Conservation (phyloP, 805 yeast species). For the Torulaspora gathmanii region DNA sequence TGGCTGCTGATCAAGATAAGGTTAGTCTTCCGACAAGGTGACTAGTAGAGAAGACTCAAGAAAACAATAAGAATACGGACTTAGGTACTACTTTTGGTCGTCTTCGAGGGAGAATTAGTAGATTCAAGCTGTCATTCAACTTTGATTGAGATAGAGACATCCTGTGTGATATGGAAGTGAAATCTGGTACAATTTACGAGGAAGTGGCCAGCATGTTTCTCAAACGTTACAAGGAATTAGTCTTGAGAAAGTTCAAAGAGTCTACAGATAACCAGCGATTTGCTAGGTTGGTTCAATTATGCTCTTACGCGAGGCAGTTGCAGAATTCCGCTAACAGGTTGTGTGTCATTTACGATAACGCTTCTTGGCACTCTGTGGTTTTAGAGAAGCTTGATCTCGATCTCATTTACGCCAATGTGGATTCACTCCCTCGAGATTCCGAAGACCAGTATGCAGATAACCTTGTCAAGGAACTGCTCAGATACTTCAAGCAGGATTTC, state of each 20-base stretch:
- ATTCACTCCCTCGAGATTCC: constrained; percentile 38
- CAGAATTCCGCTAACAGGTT: constrained; percentile 20
- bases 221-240: constrained; percentile 18
- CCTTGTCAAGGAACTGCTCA: constrained; percentile 51
- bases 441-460: constrained; percentile 47
- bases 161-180: not conserved
- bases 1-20: not conserved
- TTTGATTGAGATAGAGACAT: not conserved
- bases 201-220: constrained; percentile 23
- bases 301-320: constrained; percentile 27
- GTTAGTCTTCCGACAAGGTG: not conserved
- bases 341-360: constrained; percentile 40
- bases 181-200: not conserved
- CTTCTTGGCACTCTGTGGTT: constrained; percentile 48
- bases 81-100: not conserved
- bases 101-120: not conserved
- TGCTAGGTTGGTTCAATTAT: constrained; percentile 17
- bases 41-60: not conserved
- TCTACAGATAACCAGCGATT: constrained; percentile 18
- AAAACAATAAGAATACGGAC: not conserved
- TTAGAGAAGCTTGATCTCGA: constrained; percentile 61
- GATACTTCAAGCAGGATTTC: constrained; percentile 73
- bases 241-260: constrained; percentile 20
- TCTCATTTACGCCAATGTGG: constrained; percentile 56
- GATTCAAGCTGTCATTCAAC: too few relatives aligned